Evolutionary conservation across 805 yeast species (phyloP).

Genomic region (Hanseniaspora pseudoguilliermondii): DNA sequence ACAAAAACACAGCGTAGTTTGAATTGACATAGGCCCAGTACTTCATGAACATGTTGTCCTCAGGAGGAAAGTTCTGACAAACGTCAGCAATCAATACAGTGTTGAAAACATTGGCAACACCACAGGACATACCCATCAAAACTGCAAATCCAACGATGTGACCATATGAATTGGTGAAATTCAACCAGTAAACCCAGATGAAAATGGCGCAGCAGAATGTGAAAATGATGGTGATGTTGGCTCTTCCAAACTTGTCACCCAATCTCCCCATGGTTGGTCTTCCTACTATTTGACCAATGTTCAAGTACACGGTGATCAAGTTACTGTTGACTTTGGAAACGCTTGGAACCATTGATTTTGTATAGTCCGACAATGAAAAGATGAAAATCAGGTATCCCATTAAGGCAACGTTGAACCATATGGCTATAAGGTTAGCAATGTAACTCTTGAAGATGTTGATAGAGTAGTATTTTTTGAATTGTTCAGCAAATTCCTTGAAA

Average conservation of each 20-base stretch:
- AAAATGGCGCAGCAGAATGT: conserved; percentile 29
- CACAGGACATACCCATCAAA: conserved; percentile 34
- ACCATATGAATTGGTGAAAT: conserved; percentile 26
- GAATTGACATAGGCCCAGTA: conserved; percentile 28
- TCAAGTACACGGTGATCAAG: conserved; percentile 34
- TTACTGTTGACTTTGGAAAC: conserved; percentile 33
- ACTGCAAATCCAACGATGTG: conserved; percentile 34
- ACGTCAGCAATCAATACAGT: conserved; percentile 32
- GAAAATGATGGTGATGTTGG: conserved; percentile 32
- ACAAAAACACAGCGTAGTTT: conserved; percentile 25
- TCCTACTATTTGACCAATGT: conserved; percentile 37
- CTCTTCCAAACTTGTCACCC: conserved; percentile 36
- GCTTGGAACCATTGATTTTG: conserved; percentile 33
- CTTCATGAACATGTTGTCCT: conserved; percentile 30
- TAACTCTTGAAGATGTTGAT: conserved; percentile 23
- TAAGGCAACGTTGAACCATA: conserved; percentile 29
- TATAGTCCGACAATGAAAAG: conserved; percentile 37
- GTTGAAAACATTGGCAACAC: conserved; percentile 35
- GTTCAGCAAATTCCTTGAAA: conserved; percentile 16
- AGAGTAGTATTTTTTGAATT: conserved; percentile 29
- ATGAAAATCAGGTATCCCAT: conserved; percentile 35
- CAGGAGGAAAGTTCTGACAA: conserved; percentile 22
- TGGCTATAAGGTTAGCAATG: conserved; percentile 26
- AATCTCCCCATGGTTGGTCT: conserved; percentile 36
- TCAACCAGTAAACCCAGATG: conserved; percentile 38